A percentile compares a stretch with the other conserved stretches of the same genome.
These are phyloP conservation scores for Boletus bicolor DNA, from an alignment of 768 basidiomycete genomes.

Conservation along the genomic window DNA sequence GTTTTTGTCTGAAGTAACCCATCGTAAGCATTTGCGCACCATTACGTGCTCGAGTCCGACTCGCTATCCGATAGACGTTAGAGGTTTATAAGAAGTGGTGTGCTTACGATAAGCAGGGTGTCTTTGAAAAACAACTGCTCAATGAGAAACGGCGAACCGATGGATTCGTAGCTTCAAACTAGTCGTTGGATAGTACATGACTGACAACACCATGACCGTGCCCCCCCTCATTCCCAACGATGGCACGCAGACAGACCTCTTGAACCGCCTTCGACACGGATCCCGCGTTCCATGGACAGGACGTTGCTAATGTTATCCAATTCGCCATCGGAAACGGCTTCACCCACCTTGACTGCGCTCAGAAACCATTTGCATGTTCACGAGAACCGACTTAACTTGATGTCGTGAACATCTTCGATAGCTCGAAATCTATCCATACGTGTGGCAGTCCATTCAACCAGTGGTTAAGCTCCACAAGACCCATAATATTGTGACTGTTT, in stretches of 20 bases:
- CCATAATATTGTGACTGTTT: neutral
- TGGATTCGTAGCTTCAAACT: neutral
- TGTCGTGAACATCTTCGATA: neutral
- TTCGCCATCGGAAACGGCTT: neutral
- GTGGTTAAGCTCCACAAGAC: neutral
- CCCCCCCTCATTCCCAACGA: neutral
- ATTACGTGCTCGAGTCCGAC: neutral
- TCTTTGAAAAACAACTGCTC: no score
- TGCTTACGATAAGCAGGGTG: no score
- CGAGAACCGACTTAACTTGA: neutral
- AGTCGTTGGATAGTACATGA: neutral
- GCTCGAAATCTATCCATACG: conserved; percentile 1
- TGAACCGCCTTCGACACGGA: neutral
- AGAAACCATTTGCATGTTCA: neutral
- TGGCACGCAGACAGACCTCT: neutral
- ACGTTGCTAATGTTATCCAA: neutral
- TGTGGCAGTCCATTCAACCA: conserved; percentile 4
- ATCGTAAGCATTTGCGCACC: neutral
- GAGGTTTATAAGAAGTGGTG: neutral
- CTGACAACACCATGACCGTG: neutral
- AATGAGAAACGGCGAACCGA: neutral
- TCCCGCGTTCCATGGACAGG: neutral
- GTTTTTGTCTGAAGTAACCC: neutral
- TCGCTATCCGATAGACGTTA: neutral
- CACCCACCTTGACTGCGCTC: neutral